Base-by-base conservation (phyloP, 495 filamentous ascomycete genomes). In the Tuber melanosporum region DNA sequence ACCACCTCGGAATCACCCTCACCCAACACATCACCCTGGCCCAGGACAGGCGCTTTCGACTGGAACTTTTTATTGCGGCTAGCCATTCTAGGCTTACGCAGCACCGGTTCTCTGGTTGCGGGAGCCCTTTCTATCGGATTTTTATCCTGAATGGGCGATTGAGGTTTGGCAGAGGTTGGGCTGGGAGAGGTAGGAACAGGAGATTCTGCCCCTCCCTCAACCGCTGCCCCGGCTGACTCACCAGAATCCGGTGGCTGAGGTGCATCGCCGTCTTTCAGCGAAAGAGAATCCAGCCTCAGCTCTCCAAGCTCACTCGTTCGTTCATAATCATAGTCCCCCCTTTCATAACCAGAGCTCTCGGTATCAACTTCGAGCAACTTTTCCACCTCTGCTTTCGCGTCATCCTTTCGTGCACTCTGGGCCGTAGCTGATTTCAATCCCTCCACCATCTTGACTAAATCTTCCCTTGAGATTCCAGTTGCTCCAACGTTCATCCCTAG, bases 1-100 rank as follows among this genome's bases (percentile, higher is more conserved):
- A 97, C 85, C 72, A 98, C 89, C 42, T 86, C 87, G 0, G 93
- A 95, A 80, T 97, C 95, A 36, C 94, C 94, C 82, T 93, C 92
- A 36, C 92, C 52, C 85, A 88, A 71, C 85, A 87, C 75, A 87
- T 93, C 76, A 82, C 87, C 71, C 83, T 88, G 75, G 69, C 71
- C 71, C 69, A 83, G 46, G 4, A 83, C 41, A 42, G 82, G 82
- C 62, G 82, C 75, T 41, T 75, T 77, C 45, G 78, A 80, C 69
- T 82, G 74, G 46, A 80, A 83, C 70, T 66, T 81, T 74, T 71
- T 74, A 26, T 75, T 76, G 71, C 73, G 72, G 9, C 71, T 15
- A 20, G 49, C 17, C 46, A 70, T 46, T 17, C 73, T 79, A 41
- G 73, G 19, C 17, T 73, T 80, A 49, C 46, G 43, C 12, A 74